phyloP scores from a whole-genome alignment of 441 rosid species.

The Euphorbia corollata region DNA sequence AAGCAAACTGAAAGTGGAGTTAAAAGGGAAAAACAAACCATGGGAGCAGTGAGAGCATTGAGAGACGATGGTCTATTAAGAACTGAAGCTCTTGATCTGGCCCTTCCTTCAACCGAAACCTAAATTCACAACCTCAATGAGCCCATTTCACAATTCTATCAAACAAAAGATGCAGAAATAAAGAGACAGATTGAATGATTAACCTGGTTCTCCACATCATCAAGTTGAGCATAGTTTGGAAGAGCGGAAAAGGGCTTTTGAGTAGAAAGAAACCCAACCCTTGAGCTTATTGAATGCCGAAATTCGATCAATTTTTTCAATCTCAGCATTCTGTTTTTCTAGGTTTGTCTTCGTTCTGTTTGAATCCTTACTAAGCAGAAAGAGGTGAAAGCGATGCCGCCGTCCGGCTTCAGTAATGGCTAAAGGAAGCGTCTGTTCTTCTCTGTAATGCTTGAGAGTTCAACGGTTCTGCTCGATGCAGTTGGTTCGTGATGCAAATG shows the following conservation, averaged over 20 bases:
- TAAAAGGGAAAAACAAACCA: slow-evolving; percentile 38
- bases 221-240: slow-evolving; percentile 42
- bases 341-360: not conserved
- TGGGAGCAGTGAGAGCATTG: slow-evolving; percentile 63
- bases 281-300: slow-evolving; percentile 29
- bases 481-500: not conserved
- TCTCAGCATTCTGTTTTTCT: slow-evolving; percentile 43
- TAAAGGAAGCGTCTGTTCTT: not conserved
- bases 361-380: not conserved
- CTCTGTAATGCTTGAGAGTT: not conserved
- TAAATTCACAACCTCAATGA: slow-evolving; percentile 21
- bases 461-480: not conserved
- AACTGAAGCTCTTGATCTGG: slow-evolving; percentile 83
- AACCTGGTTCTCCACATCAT: slow-evolving; percentile 62
- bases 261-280: slow-evolving; percentile 31
- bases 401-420: not conserved
- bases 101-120: slow-evolving; percentile 88
- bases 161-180: not conserved
- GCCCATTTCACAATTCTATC: not conserved
- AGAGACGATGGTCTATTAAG: slow-evolving; percentile 65
- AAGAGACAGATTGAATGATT: not conserved
- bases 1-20: not conserved
- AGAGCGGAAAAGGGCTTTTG: slow-evolving; percentile 56
- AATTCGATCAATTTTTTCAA: slow-evolving; percentile 38
- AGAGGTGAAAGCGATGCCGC: slow-evolving; percentile 3